Evolutionary conservation across 1,139 yeast genomes (phyloP).

Genomic region (Protomyces gravidus): DNA sequence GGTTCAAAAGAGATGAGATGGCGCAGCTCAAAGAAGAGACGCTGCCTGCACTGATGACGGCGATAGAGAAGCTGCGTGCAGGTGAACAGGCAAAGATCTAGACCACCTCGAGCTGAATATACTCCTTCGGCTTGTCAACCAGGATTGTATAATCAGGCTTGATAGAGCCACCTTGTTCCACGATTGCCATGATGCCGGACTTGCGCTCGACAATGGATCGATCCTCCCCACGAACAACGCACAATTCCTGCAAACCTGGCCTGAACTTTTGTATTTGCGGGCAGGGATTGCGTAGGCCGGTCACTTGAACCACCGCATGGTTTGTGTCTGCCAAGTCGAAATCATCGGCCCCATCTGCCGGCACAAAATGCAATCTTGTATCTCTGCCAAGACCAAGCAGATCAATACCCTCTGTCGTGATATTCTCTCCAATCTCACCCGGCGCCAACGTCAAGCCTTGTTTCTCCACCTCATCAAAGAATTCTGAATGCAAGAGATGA

Average conservation of each 20-base stretch:
- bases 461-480: slow-evolving; percentile 4
- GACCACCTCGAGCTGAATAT: slow-evolving; percentile 6
- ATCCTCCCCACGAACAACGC: not conserved
- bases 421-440: slow-evolving; percentile 17
- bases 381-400: slow-evolving; percentile 6
- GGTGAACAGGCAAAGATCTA: not conserved
- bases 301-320: not conserved
- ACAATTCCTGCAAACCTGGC: slow-evolving; percentile 7
- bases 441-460: not conserved
- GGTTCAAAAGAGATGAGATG: slow-evolving; percentile 12
- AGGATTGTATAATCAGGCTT: slow-evolving; percentile 5
- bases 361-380: not conserved
- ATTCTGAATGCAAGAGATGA: slow-evolving; percentile 10
- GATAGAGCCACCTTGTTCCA: slow-evolving; percentile 9
- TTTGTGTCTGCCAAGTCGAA: not conserved
- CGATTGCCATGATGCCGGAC: slow-evolving; percentile 18
- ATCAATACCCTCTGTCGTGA: slow-evolving; percentile 14
- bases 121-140: not conserved
- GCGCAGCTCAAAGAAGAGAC: slow-evolving; percentile 1
- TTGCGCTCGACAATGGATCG: slow-evolving; percentile 5
- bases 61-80: slow-evolving; percentile 5
- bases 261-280: slow-evolving; percentile 11
- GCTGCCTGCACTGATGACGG: slow-evolving; percentile 4
- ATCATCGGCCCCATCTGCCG: not conserved
- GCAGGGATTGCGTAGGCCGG: slow-evolving; percentile 19